A percentile compares a stretch with the other conserved stretches of the same genome.
phyloP scores from a whole-genome alignment of 2,329 filamentous ascomycete species.

The Graphilbum sp. region DNA sequence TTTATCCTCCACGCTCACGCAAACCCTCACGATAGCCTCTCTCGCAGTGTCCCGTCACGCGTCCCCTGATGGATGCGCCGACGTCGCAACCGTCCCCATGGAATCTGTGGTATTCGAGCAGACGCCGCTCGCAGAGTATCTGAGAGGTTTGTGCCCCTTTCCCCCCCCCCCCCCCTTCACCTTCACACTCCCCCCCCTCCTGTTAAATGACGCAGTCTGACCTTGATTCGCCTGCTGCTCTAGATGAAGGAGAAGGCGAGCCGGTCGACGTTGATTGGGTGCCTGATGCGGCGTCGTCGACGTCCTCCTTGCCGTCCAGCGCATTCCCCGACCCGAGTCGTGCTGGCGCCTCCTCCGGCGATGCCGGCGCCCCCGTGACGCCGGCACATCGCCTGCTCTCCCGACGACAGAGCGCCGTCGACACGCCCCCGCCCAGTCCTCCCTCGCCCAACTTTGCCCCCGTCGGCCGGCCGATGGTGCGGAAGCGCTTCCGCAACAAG shows the following conservation, averaged over 20 bases:
- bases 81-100: constrained; percentile 33
- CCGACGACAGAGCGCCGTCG: constrained; percentile 12
- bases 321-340: constrained; percentile 4
- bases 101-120: constrained; percentile 77
- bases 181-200: too few species aligned
- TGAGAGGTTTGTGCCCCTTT: constrained; percentile 50
- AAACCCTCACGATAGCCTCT: too few species aligned
- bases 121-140: constrained; percentile 74
- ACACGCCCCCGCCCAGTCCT: constrained; percentile 25
- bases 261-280: constrained; percentile 31
- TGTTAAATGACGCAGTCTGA: too few species aligned
- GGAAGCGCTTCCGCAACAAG: constrained; percentile 34
- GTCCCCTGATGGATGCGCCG: neutral
- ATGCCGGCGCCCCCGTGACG: constrained; percentile 6
- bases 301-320: too few species aligned
- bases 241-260: constrained; percentile 33
- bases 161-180: constrained; percentile 1
- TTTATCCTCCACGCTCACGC: too few species aligned
- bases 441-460: constrained; percentile 38
- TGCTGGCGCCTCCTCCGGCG: constrained; percentile 6
- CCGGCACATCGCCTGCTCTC: constrained; percentile 1
- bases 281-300: constrained; percentile 14
- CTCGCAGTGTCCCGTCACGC: too few species aligned
- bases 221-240: too few species aligned
- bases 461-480: constrained; percentile 35